Percentiles rank a stretch among this genome's conserved stretches.
Evolutionary conservation across 2,329 filamentous ascomycete species (phyloP).

Genomic region (Aspergillus sp.): DNA sequence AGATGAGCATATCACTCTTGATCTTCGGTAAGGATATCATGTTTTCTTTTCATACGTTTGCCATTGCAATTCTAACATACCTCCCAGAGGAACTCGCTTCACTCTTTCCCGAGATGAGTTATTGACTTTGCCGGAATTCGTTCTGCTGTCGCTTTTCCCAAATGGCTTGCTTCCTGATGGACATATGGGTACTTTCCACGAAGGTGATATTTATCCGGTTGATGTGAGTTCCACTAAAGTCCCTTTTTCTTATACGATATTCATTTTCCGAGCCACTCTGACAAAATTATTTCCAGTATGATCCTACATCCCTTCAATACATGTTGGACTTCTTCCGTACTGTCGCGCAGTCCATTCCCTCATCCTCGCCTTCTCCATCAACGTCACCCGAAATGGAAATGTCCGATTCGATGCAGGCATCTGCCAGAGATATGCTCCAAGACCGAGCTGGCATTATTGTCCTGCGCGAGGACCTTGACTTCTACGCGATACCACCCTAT

Average conservation of each 20-base stretch:
- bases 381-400: constrained; percentile 57
- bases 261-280: constrained; percentile 1
- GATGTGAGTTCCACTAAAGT: constrained; percentile 65
- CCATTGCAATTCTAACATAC: constrained; percentile 8
- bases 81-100: constrained; percentile 77
- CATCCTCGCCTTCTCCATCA: constrained; percentile 62
- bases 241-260: background rate
- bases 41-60: constrained; percentile 4
- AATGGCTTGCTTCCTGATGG: constrained; percentile 98
- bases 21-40: constrained; percentile 68
- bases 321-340: constrained; percentile 98
- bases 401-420: constrained; percentile 68
- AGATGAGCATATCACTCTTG: constrained; percentile 92
- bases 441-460: constrained; percentile 95
- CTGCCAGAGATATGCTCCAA: constrained; percentile 72
- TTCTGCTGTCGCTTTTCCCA: constrained; percentile 92
- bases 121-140: constrained; percentile 92
- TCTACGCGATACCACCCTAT: constrained; percentile 88
- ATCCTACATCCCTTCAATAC: constrained; percentile 92
- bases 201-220: constrained; percentile 91
- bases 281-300: constrained; percentile 64
- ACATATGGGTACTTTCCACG: constrained; percentile 87
- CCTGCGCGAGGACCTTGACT: constrained; percentile 90
- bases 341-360: constrained; percentile 86
- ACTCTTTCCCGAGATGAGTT: constrained; percentile 92